Conservation (phyloP, 2,329 filamentous ascomycete species). For the Ophiocordyceps australis region DNA sequence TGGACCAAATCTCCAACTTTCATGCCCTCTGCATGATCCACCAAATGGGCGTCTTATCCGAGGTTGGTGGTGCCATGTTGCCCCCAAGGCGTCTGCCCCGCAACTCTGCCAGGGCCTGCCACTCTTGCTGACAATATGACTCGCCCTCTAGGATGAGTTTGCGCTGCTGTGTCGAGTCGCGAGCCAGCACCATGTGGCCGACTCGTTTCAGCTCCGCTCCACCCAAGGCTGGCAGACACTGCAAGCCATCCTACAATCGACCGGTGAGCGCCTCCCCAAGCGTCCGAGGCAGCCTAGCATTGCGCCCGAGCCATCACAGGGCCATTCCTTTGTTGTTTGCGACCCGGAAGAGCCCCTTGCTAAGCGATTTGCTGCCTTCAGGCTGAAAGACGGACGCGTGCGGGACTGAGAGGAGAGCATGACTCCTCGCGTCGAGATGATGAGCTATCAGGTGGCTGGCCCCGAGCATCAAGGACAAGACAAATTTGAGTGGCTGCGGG, state of each 20-base stretch:
- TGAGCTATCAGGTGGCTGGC: not conserved
- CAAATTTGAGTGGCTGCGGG: too few species aligned
- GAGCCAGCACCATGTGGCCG: constrained; percentile 59
- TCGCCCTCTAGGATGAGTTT: constrained; percentile 64
- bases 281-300: constrained; percentile 23
- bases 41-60: constrained; percentile 61
- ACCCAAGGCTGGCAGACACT: constrained; percentile 89
- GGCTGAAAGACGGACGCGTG: constrained; percentile 28
- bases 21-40: constrained; percentile 83
- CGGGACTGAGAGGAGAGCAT: not conserved
- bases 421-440: not conserved
- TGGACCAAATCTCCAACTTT: constrained; percentile 71
- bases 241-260: constrained; percentile 83
- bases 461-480: too few species aligned
- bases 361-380: constrained; percentile 50
- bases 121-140: too few species aligned
- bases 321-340: too few species aligned
- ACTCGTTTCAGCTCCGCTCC: constrained; percentile 68
- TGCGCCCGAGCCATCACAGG: constrained; percentile 4
- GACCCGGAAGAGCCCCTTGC: constrained; percentile 35
- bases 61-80: constrained; percentile 36
- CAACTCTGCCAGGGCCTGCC: too few species aligned
- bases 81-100: too few species aligned
- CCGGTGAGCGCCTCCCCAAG: constrained; percentile 90
- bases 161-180: constrained; percentile 71